Base-by-base conservation (phyloP, 2,329 filamentous ascomycete genomes). In the Penicillium expansum region DNA sequence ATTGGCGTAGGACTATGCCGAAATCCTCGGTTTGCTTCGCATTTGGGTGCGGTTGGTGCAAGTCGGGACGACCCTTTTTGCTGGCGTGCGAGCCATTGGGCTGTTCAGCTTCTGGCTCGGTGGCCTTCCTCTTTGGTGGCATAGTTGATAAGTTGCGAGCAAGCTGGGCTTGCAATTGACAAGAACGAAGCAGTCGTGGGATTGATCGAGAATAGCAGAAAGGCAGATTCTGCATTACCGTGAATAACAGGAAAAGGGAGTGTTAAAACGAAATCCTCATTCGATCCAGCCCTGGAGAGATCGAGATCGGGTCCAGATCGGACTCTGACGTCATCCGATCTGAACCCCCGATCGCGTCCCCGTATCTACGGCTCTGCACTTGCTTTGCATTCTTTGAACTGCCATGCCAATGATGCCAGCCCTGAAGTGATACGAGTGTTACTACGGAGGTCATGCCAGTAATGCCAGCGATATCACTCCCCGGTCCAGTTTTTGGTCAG, bases 1-100 rank as follows among this genome's bases (percentile, higher is more conserved):
- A 96, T 47, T 89, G 82, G 39, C 87, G 85, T 35, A 88, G 77
- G 0, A 90, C 84, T 48, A 90, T 85, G 18, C 86, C 86, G 62
- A 87, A 76, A 18, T 78, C 71, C 55, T 79, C 77, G 7, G 74
- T 67, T 57, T 77, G 72, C 58, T 76, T 67, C 1, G 76, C 70
- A 48, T 71, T 70, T 3, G 66, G 70, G 53, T 74, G 72, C 0
- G 68, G 69, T n/a, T 60, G 55, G 1, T 52, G 54, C 18, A 69
- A 30, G 39, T 67, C 62, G 0, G 51, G 37, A 13, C 56, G 60
- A 3, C 50, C 57, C 43, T 59, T 66, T 56, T 68, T 72, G 44
- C 38, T 60, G 1, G 52, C 48, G n/a, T 55, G 54, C 10, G 58
- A 39, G 35, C 41, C 53, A 37, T 57, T 58, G 20, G 55, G 18